Base-by-base conservation (phyloP, 2,329 filamentous ascomycete species). In the Phaeosphaeria sp. region DNA sequence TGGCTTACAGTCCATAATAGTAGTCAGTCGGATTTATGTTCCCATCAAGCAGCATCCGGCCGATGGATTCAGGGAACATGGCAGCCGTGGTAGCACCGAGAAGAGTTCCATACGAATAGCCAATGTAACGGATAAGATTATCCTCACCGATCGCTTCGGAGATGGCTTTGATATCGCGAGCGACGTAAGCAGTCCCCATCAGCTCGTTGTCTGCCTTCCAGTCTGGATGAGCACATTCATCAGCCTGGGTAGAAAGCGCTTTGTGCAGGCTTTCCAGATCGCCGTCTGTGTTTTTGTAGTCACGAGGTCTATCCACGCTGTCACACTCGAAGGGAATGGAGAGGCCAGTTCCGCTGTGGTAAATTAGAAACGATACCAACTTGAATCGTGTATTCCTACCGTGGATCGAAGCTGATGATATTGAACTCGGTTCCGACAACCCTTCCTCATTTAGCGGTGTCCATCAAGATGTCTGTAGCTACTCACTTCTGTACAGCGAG, bases 151-250 rank as follows among this genome's bases (percentile, higher is more conserved):
- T 60, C 1, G 79, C 78, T 50, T 84, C 81, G 0, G 79, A 78
- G 50, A 84, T 77, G 5, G 65, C 54, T 55, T 82, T 77, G 60
- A 83, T 71, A 55, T 84, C 82, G 33, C 81, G 67, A 0, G 76
- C 82, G 0, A 75, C 72, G 58, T 80, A 83, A 0, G 78, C 77
- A 0, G 80, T 83, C 10, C 82, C 79, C 3, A 83, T 50, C 23
- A 55, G 9, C 6, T 18, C 42, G 20, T 33, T 27, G 20, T 21
- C 33, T 17, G 20, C n/a, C 20, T 42, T 41, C 4, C 39, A 33
- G 39, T 49, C 36, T 9, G 36, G 11, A 10, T 50, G 20, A n/a
- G 47, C 53, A 27, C 53, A 55, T 13, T 21, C 23, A 5, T 39
- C 22, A 9, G 46, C 39, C 20, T 55, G 53, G 3, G 7, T 15